Conservation (phyloP, 176 grass and related monocot species). For the Juncus effusus region DNA sequence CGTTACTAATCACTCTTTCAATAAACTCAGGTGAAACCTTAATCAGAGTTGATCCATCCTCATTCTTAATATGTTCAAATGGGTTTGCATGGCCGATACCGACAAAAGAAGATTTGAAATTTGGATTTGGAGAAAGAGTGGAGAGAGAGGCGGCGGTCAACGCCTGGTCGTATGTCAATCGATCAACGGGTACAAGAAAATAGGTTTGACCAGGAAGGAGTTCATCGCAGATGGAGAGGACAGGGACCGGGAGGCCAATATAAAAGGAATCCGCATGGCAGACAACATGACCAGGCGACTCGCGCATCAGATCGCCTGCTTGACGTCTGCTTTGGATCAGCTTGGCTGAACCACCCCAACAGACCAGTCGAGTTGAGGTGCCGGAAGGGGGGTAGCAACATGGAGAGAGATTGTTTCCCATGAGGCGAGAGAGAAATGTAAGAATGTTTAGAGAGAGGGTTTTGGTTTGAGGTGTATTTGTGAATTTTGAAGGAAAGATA, state of each 20-base stretch:
- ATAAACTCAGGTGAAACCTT: constrained; percentile 65
- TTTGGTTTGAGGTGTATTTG: background rate
- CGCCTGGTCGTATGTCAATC: constrained; percentile 36
- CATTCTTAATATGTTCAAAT: constrained; percentile 73
- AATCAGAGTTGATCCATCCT: constrained; percentile 41
- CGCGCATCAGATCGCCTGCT: constrained; percentile 43
- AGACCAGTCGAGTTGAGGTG: constrained; percentile 32
- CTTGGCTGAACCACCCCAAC: constrained; percentile 60
- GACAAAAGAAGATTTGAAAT: constrained; percentile 21
- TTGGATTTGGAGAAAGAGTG: constrained; percentile 37
- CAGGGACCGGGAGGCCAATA: constrained; percentile 64
- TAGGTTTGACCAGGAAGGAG: constrained; percentile 59
- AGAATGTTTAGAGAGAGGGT: background rate
- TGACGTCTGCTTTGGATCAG: background rate
- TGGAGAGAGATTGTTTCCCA: constrained; percentile 65
- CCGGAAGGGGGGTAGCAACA: constrained; percentile 27
- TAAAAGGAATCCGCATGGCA: constrained; percentile 74
- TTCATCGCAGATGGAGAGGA: constrained; percentile 38
- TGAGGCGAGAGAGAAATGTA: constrained; percentile 9
- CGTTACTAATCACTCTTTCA: constrained; percentile 52
- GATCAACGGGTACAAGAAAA: constrained; percentile 60
- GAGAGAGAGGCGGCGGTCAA: constrained; percentile 73
- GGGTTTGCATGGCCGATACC: constrained; percentile 31
- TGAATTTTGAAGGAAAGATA: background rate
- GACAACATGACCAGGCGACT: constrained; percentile 42